Evolutionary conservation across 2,329 filamentous ascomycete genomes (phyloP), one percentile per base, ranked within the genome.

Genomic region (Sporothrix protearum): DNA sequence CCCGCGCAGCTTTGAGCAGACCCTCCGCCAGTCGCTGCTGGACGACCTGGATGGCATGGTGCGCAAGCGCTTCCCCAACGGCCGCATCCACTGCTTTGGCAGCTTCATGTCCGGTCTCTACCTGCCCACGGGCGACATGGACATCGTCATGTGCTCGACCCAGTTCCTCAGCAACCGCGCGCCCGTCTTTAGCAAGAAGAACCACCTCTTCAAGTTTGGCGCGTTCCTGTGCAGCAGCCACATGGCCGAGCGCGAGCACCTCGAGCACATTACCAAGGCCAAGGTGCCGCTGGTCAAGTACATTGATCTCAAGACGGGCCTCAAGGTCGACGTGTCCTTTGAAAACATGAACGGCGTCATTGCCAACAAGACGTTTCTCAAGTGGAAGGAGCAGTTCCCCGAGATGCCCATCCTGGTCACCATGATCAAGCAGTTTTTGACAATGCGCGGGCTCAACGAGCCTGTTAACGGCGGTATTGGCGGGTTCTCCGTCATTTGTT

Each of bases 251-350:
- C 78, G 83, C 0, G 82, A 85, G 7, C 85, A 87, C 1, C 84
- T 94, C 42, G 87, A 92, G 76, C 85, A 91, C 45, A 93, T 99
- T 75, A 77, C 86, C 1, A 84, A 85, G 75, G 94, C 96, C 28
- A 93, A 92, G 76, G 94, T 99, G 2, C 96, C 96, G 0, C 88
- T 99, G 70, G 88, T 98, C 81, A 99, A 99, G 80, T 98, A 92
- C 77, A 86, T 93, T 59, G 96, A 99, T 78, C 85, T 83, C 70
- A 77, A 86, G 69, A 97, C 94, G 1, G 90, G 89, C 14, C 83
- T 99, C 69, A 92, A 92, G 76, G 91, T 98, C 14, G 96, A 99
- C 78, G 87, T 99, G 14, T 98, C 94, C 0, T 97, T 99, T 78
- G 95, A 99, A 81, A 98, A 97, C 78, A 81, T 90, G 47, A 92